Base-by-base conservation (phyloP, 768 basidiomycete genomes). In the Termitomyces sp. region DNA sequence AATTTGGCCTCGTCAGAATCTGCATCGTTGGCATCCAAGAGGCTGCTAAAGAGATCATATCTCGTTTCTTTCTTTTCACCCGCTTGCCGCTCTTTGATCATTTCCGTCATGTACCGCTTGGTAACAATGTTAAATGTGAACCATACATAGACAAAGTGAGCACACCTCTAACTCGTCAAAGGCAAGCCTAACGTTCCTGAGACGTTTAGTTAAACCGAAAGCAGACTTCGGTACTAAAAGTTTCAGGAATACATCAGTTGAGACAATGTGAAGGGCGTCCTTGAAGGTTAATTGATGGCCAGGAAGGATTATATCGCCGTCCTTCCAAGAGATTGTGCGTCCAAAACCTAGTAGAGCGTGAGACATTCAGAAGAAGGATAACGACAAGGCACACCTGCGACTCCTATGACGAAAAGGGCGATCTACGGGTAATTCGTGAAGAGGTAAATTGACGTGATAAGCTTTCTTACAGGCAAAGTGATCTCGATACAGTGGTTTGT, bases 381-480 rank as follows among this genome's bases (percentile, higher is more conserved):
- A 14, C 26, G 16, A 9, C 7, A 22, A 28, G 59, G 26, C 65
- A 30, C 59, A 79, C 80, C 83, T 59, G 84, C 83, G 3, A 74
- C 75, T 30, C 82, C 75, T 54, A 85, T 82, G 33, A 83, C 77
- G 53, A 81, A 79, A 2, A 85, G 75, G 0, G 83, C 78, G 42
- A 84, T 76, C 84, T 85, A 43, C 8, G 18, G 50, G 28, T 38
- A 59, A 10, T 46, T 64, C 30, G 13, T 38, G 0, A 6, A 40
- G 18, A 30, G 6, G 30, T 6, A 30, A 36, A 10, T 24, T 24
- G 33, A 48, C 6, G 14, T 26, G 32, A 26, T 42, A 44, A 45
- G 20, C 16, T 44, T 20, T 46, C 77, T 53, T 54, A 84, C 84
- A 8, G 81, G 81, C 4, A 81, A 65, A 0, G 84, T 86, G n/a